Base-by-base conservation (phyloP, 31 red algal species). In the Odonthalia washingtoniensis region DNA sequence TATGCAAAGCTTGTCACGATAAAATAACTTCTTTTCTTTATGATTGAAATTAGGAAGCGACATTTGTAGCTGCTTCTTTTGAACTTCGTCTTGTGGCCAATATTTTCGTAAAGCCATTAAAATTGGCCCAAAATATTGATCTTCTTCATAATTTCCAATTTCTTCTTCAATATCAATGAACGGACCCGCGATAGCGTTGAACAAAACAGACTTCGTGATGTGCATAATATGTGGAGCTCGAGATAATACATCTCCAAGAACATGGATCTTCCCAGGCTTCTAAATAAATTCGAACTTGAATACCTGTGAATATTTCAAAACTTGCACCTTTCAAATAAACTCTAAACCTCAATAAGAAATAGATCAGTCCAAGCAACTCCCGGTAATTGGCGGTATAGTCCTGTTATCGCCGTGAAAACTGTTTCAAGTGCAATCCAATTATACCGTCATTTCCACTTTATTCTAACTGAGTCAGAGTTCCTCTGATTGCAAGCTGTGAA, bases 241-340 rank as follows among this genome's bases (percentile, higher is more conserved):
- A n/a, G 66, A 70, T 32, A 70, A 27, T 27, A 32, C 66, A 37
- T 70, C 66, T 37, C 66, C n/a, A 27, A 70, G 12, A 27, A 70
- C 49, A 70, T 70, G 66, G 6, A 70, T 32, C 66, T 70, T 70
- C 9, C 66, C n/a, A 61, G 52, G n/a, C 34, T 32, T 70, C 9
- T 34, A 32, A 34, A 27, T 27, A 12, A 28, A 9, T 14, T 70
- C 66, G 40, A 44, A 77, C 28, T 46, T 77, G 73, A 28, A 16
- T 77, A 77, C 43, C 40, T 5, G 33, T 77, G 37, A 77, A 28
- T 24, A 77, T 46, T 26, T 77, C 38, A 46, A 77, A 77, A 17
- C 14, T 18, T 43, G 40, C 21, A 44, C 12, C 73, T 39, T 77
- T 28, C 12, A 77, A 14, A 40, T 77, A 45, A 46, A 5, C 38